Conservation (phyloP, 2,329 filamentous ascomycete genomes). For the Curvularia sp. region DNA sequence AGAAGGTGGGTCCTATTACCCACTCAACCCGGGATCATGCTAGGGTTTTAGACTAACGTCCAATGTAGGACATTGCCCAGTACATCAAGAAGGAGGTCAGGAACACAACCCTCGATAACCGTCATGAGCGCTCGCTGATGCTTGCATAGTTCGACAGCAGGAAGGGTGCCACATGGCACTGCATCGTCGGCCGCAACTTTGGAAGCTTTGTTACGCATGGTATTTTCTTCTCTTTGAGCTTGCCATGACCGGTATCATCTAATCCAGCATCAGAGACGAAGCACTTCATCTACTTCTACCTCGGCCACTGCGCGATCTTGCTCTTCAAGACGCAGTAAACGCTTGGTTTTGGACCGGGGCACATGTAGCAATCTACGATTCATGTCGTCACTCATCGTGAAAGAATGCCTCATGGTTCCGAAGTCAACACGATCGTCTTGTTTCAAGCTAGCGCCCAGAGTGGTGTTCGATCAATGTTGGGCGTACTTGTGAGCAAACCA, state of each 20-base stretch:
- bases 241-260: slow-evolving; percentile 13
- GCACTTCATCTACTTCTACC: slow-evolving; percentile 99
- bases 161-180: slow-evolving; percentile 99
- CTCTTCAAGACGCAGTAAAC: slow-evolving; percentile 95
- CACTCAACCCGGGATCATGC: background rate
- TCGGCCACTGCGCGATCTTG: slow-evolving; percentile 96
- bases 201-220: slow-evolving; percentile 98
- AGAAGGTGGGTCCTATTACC: slow-evolving; percentile 64
- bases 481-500: background rate
- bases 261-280: slow-evolving; percentile 77
- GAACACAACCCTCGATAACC: background rate
- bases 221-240: slow-evolving; percentile 54
- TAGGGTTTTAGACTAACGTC: slow-evolving; percentile 14
- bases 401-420: slow-evolving; percentile 2
- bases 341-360: slow-evolving; percentile 11
- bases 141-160: slow-evolving; percentile 83
- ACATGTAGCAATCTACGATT: slow-evolving; percentile 10
- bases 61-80: slow-evolving; percentile 83
- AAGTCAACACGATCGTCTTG: slow-evolving; percentile 13
- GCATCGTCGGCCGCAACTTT: slow-evolving; percentile 98
- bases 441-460: slow-evolving; percentile 14
- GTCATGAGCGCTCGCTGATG: slow-evolving; percentile 26
- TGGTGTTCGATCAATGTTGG: background rate
- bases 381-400: slow-evolving; percentile 5
- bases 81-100: slow-evolving; percentile 90